Percentiles rank a stretch among this genome's conserved stretches.
These are phyloP conservation scores for Thielaviopsis punctulata DNA, from an alignment of 2,329 filamentous ascomycete species.

Conservation along the genomic window DNA sequence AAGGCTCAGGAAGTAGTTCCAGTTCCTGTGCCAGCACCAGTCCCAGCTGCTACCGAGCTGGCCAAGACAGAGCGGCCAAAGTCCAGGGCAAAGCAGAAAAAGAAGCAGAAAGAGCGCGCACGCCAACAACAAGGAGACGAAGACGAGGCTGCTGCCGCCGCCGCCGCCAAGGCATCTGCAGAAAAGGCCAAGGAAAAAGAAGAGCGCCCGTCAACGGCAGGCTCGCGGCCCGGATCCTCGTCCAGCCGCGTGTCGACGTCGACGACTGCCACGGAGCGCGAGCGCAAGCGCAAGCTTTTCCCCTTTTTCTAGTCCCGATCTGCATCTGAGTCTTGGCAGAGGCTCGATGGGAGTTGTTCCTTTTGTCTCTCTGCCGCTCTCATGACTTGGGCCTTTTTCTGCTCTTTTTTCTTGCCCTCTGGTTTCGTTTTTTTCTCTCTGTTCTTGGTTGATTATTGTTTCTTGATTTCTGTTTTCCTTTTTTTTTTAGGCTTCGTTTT, in stretches of 20 bases:
- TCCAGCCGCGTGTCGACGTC: not conserved
- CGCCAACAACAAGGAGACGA: not conserved
- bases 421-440: not conserved
- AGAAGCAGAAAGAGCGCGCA: not conserved
- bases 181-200: not conserved
- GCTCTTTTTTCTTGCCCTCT: slow-evolving; percentile 1
- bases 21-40: not conserved
- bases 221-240: not conserved
- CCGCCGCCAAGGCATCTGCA: not conserved
- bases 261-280: not conserved
- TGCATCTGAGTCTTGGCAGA: not conserved
- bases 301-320: not conserved
- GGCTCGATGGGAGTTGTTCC: not conserved
- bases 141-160: not conserved
- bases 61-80: not conserved
- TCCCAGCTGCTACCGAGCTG: not conserved
- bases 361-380: not conserved
- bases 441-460: not conserved
- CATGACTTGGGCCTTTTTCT: not conserved
- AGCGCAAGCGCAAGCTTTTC: not conserved
- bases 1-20: no score
- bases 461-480: not conserved
- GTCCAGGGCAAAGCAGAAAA: not conserved
- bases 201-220: not conserved
- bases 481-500: not conserved